Conservation (phyloP, 306 rosid genomes). For the Lathyrus tuberosus region DNA sequence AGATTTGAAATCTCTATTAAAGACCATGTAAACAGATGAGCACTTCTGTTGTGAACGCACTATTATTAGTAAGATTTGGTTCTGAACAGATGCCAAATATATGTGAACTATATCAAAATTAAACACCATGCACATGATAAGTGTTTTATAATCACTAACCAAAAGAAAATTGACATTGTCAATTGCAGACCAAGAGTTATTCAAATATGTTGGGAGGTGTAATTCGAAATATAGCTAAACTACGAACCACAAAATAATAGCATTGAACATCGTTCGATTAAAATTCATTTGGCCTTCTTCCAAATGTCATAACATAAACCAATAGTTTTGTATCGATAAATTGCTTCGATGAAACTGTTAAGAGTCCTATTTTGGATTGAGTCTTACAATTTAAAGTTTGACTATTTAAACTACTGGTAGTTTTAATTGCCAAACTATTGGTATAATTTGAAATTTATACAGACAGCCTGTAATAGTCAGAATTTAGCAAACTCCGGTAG, state of each 20-base stretch:
- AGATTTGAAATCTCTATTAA: too few species aligned
- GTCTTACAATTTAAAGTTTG: neutral
- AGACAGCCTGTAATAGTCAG: too few species aligned
- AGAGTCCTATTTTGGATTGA: neutral
- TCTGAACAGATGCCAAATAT: too few species aligned
- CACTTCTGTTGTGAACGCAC: too few species aligned
- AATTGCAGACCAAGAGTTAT: neutral
- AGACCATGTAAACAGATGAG: too few species aligned
- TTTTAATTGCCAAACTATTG: neutral
- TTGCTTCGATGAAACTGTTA: neutral
- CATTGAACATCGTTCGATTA: neutral
- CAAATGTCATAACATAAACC: neutral
- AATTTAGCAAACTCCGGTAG: too few species aligned
- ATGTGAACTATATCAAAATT: too few species aligned
- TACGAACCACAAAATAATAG: neutral
- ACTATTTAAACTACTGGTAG: neutral
- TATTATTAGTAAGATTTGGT: too few species aligned
- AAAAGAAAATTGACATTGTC: neutral
- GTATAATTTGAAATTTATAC: too few species aligned
- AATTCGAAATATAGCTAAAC: neutral
- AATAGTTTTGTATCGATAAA: neutral
- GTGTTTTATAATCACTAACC: neutral
- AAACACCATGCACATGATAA: neutral
- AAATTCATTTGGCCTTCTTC: neutral
- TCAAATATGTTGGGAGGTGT: neutral